Base-by-base conservation (phyloP, 345 rosid species). In the Gossypium bickii region DNA sequence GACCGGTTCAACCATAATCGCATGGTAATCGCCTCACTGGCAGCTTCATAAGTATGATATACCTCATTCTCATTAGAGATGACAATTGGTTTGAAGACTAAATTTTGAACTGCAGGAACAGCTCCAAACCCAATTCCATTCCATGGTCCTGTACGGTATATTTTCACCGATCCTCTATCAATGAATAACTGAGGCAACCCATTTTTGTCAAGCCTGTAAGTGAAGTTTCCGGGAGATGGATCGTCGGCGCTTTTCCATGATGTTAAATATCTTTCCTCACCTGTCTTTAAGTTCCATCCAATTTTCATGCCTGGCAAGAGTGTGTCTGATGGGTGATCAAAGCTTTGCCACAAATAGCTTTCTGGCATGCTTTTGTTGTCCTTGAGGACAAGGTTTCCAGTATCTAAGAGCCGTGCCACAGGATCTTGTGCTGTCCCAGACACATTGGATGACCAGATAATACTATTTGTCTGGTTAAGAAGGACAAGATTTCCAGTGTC, bases 341-440 rank as follows among this genome's bases (percentile, higher is more conserved):
- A 82, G 65, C 84, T 82, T 44, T 22, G 62, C 62, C 62, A 57
- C 62, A 57, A 57, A 57, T 57, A 82, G 60, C 84, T 82, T 44
- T 20, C 10, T 34, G 2, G 1, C 22, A 15, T n/a, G 38, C 34
- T 65, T 62, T 29, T 70, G 25, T 8, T 76, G 6, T 71, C 74
- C 22, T 57, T 66, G 17, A 81, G 77, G 2, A 77, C 80, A 68
- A 83, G 43, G 70, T 83, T 81, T 57, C 82, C 86, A 0, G 78
- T 62, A 56, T 78, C 74, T 34, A 78, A 45, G 1, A 83, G 82
- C 78, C 74, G 73, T 9, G 77, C 73, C 20, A 57, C 29, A 9
- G 62, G 62, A 22, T 57, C 3, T 22, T 57, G 29, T 78, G 80
- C 77, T 70, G 67, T 12, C 75, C 75, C 17, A 1, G 72, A 48